Evolutionary conservation across 768 basidiomycete genomes (phyloP).

Genomic region (Mycena crocata): DNA sequence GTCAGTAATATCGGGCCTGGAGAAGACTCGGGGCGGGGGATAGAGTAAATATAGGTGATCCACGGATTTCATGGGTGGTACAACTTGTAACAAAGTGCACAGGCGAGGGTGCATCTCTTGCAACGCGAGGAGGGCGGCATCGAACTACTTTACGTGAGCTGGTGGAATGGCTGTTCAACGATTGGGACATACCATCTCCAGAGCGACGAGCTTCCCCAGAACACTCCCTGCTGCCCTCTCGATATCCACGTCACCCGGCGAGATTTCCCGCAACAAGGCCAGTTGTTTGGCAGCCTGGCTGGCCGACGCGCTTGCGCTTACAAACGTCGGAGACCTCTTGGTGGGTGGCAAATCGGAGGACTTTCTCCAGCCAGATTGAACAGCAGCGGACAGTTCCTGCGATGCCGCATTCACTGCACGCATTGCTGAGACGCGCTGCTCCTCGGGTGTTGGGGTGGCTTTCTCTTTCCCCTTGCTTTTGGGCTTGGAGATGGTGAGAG

Average conservation of each 20-base stretch:
- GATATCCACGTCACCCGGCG: conserved; percentile 66
- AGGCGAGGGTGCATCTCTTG: conserved; percentile 60
- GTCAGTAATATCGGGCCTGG: conserved; percentile 54
- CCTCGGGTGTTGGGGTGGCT: conserved; percentile 42
- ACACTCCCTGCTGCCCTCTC: conserved; percentile 81
- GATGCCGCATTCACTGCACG: conserved; percentile 70
- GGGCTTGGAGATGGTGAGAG: conserved; percentile 27
- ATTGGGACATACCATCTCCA: conserved; percentile 74
- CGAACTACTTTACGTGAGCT: conserved; percentile 55
- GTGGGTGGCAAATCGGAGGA: conserved; percentile 41
- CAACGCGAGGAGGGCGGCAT: conserved; percentile 59
- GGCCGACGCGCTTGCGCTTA: conserved; percentile 50
- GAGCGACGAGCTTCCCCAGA: conserved; percentile 70
- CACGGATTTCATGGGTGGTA: conserved; percentile 10
- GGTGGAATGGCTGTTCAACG: neutral
- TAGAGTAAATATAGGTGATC: conserved; percentile 49
- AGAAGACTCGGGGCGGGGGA: conserved; percentile 54
- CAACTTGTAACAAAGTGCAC: conserved; percentile 42
- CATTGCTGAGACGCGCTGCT: conserved; percentile 64
- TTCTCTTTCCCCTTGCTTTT: conserved; percentile 29
- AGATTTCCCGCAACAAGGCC: conserved; percentile 55
- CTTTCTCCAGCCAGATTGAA: conserved; percentile 73
- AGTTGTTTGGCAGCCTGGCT: conserved; percentile 60
- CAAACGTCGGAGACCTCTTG: conserved; percentile 41
- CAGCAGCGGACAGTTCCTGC: conserved; percentile 62